Evolutionary conservation across 2,329 filamentous ascomycete genomes (phyloP).

Genomic region (Aspergillus sojae): DNA sequence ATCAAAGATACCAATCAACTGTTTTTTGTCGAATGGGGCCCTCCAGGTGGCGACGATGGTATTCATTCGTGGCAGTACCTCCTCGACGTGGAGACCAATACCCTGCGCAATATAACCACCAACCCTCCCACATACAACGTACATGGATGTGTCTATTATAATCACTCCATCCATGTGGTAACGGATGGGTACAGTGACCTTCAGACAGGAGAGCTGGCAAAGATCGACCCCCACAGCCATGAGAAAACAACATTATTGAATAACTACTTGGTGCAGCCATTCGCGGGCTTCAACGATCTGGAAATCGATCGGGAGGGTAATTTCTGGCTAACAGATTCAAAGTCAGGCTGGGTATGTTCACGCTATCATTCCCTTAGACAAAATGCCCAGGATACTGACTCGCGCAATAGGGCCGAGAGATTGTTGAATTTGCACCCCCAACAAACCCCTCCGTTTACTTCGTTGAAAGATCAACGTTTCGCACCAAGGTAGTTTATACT

Average conservation of each 20-base stretch:
- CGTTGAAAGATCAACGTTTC: slow-evolving; percentile 9
- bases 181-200: slow-evolving; percentile 9
- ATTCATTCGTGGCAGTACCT: slow-evolving; percentile 18
- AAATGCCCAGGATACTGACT: not conserved
- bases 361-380: not conserved
- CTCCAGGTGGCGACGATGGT: slow-evolving; percentile 14
- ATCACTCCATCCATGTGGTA: slow-evolving; percentile 12
- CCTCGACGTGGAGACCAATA: slow-evolving; percentile 10
- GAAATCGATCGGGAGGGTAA: slow-evolving; percentile 16
- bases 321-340: slow-evolving; percentile 16
- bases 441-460: slow-evolving; percentile 18
- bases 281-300: slow-evolving; percentile 16
- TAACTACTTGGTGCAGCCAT: slow-evolving; percentile 15
- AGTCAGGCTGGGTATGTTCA: slow-evolving; percentile 9
- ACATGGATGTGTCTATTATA: slow-evolving; percentile 13
- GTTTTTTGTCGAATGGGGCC: slow-evolving; percentile 20
- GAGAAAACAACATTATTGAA: slow-evolving; percentile 12
- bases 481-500: slow-evolving; percentile 8
- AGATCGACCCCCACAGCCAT: slow-evolving; percentile 7
- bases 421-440: slow-evolving; percentile 12
- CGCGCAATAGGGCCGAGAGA: slow-evolving; percentile 10
- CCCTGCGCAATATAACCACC: slow-evolving; percentile 11
- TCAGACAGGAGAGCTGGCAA: slow-evolving; percentile 6
- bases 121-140: slow-evolving; percentile 13
- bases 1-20: slow-evolving; percentile 14